phyloP scores from a whole-genome alignment of 164 flowering plant genomes.

The Cinnamomum chago region DNA sequence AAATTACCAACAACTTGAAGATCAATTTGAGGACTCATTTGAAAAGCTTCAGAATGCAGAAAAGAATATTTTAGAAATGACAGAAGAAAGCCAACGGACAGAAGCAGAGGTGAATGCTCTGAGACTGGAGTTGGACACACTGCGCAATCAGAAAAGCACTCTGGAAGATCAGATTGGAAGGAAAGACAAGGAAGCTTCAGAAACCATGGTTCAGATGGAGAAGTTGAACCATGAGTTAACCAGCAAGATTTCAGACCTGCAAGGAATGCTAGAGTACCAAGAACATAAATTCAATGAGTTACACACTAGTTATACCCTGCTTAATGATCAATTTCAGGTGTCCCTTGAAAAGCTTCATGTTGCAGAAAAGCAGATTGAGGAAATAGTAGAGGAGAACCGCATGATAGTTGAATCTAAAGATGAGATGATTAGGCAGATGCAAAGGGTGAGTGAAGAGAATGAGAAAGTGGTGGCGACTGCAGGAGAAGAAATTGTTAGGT shows the following conservation, averaged over 20 bases:
- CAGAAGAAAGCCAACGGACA: slow-evolving; percentile 10
- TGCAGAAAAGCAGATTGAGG: slow-evolving; percentile 29
- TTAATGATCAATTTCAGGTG: slow-evolving; percentile 9
- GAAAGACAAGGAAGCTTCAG: slow-evolving; percentile 12
- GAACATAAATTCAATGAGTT: slow-evolving; percentile 8
- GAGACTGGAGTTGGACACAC: slow-evolving; percentile 28
- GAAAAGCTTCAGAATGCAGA: slow-evolving; percentile 13
- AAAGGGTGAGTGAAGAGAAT: slow-evolving; percentile 9
- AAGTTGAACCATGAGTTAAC: slow-evolving; percentile 3
- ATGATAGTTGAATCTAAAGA: slow-evolving; percentile 27
- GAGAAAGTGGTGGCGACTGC: slow-evolving; percentile 10
- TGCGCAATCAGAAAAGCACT: slow-evolving; percentile 26
- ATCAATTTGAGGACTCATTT: neutral
- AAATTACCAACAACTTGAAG: neutral
- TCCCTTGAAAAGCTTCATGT: slow-evolving; percentile 17
- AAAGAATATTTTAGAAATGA: slow-evolving; percentile 8
- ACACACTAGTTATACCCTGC: slow-evolving; percentile 7
- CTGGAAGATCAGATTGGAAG: slow-evolving; percentile 29
- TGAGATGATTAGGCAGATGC: slow-evolving; percentile 16
- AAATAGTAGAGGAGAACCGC: slow-evolving; percentile 31
- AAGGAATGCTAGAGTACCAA: slow-evolving; percentile 9
- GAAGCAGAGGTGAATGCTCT: slow-evolving; percentile 19
- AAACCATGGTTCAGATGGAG: slow-evolving; percentile 7
- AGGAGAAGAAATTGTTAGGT: slow-evolving; percentile 10
- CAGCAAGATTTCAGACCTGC: neutral